phyloP scores from a whole-genome alignment of 805 yeast species.

The Kazachstania bromeliacearum region DNA sequence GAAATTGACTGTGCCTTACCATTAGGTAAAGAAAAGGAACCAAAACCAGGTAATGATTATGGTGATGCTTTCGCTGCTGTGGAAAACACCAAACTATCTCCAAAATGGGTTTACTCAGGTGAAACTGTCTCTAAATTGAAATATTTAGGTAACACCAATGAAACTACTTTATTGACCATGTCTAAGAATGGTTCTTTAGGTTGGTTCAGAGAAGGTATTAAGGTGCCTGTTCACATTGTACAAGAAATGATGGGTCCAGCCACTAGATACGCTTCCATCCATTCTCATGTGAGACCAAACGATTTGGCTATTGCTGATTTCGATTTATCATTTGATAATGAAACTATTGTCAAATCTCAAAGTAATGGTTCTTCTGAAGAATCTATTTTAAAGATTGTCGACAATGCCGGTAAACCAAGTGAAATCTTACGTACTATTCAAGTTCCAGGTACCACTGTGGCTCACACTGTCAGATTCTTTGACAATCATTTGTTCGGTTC shows the following conservation, averaged over 20 bases:
- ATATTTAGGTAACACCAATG: constrained; percentile 32
- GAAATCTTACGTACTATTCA: constrained; percentile 18
- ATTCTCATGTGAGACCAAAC: constrained; percentile 17
- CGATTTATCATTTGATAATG: constrained; percentile 17
- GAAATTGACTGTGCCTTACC: constrained; percentile 25
- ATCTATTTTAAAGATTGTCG: constrained; percentile 23
- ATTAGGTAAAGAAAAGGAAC: constrained; percentile 11
- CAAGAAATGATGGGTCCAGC: constrained; percentile 27
- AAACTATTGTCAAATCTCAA: constrained; percentile 25
- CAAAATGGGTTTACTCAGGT: constrained; percentile 26
- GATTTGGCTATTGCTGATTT: constrained; percentile 22
- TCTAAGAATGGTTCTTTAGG: constrained; percentile 26
- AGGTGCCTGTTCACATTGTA: constrained; percentile 25
- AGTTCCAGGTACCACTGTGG: constrained; percentile 22
- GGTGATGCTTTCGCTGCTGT: constrained; percentile 61
- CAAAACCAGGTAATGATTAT: constrained; percentile 44
- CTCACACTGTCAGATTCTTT: constrained; percentile 25
- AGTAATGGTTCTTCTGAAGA: constrained; percentile 20
- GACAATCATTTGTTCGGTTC: constrained; percentile 24
- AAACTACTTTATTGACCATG: constrained; percentile 28
- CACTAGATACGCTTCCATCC: constrained; percentile 22
- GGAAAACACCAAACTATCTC: constrained; percentile 10
- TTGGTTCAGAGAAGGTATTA: constrained; percentile 25
- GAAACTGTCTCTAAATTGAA: constrained; percentile 22
- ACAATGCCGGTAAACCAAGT: constrained; percentile 25